These are phyloP conservation scores for Ophiorrhiza pumila DNA, from an alignment of 257 asterid genomes.

Conservation along the genomic window DNA sequence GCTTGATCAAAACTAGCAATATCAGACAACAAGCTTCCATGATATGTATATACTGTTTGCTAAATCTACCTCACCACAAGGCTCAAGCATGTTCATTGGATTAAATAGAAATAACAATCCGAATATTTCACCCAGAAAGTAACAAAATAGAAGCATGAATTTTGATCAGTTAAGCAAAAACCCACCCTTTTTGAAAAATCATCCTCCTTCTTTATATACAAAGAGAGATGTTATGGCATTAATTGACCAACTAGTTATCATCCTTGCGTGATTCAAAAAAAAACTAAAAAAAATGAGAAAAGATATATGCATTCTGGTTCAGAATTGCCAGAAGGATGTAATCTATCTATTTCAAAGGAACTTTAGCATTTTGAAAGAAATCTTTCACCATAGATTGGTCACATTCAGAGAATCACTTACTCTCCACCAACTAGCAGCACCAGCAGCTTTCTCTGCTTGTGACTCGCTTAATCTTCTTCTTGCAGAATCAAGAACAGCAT, in stretches of 20 bases:
- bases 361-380: neutral
- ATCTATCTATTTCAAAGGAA: neutral
- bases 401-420: slow-evolving; percentile 47
- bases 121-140: neutral
- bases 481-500: slow-evolving; percentile 80
- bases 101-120: neutral
- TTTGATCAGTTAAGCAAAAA: neutral
- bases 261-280: neutral
- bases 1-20: neutral
- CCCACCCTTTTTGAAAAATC: neutral
- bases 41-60: neutral
- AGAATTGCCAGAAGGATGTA: neutral
- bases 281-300: too few relatives aligned
- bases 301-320: neutral
- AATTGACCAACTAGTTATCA: neutral
- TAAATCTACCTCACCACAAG: neutral
- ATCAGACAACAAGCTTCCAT: slow-evolving; percentile 5
- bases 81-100: neutral
- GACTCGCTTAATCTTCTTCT: slow-evolving; percentile 75
- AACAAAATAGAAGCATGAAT: neutral
- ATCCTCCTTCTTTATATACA: neutral
- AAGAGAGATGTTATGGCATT: neutral
- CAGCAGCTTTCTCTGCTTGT: slow-evolving; percentile 69
- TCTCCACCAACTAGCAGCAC: slow-evolving; percentile 86
- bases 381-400: neutral